Base-by-base conservation (phyloP, 139 green algal genomes). In the Chlamydomonas incerta region DNA sequence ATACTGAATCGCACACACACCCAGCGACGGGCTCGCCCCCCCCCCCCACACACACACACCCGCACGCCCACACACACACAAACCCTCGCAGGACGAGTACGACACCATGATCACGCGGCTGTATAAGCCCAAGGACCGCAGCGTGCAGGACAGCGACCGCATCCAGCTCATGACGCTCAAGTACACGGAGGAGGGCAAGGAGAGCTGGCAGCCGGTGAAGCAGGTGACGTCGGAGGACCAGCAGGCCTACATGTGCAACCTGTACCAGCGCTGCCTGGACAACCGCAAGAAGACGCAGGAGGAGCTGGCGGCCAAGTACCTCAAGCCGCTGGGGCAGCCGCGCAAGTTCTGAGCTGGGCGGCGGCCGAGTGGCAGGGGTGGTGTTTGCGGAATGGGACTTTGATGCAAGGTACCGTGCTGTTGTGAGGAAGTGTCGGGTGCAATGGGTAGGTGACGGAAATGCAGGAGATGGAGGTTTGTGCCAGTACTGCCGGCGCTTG, bases 251-350 rank as follows among this genome's bases (percentile, higher is more conserved):
- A 84, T 89, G 75, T 87, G 77, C 77, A 28, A 86, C 34, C 85
- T 89, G n/a, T 89, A 89, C 85, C 60, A 77, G 69, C 82, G 88
- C 57, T 91, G 88, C 77, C 46, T 91, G 50, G 82, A 91, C 14
- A 82, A 66, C 41, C 74, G 74, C 21, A 88, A 87, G 70, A 88
- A 91, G 88, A 88, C 88, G 33, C 55, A 87, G 57, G 88, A 75
- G 72, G 65, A 87, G 70, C 83, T 91, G 28, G 88, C 88, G 29
- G 88, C 82, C 29, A 88, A 88, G 76, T 91, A 88, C 71, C 65
- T 91, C 26, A 86, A 91, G 72, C 88, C 88, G 23, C 65, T 91
- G 82, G 87, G 87, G 0, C 66, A 67, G n/a, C 86, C 86, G 13
- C 86, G 86, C 73, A 90, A 85, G 72, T 26, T 67, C 21, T 70